Percentiles rank a stretch among this genome's conserved stretches.
Conservation (phyloP, 805 yeast species). For the Zygosaccharomyces gambellarensis region DNA sequence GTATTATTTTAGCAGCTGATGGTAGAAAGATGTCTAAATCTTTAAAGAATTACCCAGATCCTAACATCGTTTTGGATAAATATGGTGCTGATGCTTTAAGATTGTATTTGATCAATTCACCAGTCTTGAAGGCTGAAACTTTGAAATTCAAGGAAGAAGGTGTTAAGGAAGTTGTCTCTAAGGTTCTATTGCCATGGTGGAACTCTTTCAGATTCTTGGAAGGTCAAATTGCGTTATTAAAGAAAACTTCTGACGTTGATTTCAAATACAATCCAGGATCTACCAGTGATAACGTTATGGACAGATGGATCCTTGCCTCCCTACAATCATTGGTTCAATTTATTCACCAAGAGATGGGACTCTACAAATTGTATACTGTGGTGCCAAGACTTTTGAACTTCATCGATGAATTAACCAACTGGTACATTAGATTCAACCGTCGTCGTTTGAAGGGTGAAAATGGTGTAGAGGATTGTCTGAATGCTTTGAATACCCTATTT, state of each 20-base stretch:
- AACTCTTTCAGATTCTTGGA: constrained; percentile 95
- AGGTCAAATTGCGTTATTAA: constrained; percentile 81
- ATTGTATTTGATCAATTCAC: constrained; percentile 92
- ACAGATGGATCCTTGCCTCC: constrained; percentile 95
- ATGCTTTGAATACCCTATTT: constrained; percentile 84
- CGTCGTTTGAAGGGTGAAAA: constrained; percentile 94
- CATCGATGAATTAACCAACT: constrained; percentile 93
- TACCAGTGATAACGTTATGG: constrained; percentile 85
- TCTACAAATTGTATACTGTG: constrained; percentile 89
- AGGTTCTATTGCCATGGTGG: constrained; percentile 98
- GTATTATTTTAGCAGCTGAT: constrained; percentile 94
- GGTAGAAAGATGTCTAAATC: constrained; percentile 99
- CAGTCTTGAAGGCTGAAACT: constrained; percentile 94
- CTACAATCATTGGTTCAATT: constrained; percentile 82
- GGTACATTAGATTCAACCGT: constrained; percentile 98
- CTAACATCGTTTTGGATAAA: constrained; percentile 68
- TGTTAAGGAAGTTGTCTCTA: constrained; percentile 94
- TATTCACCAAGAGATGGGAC: constrained; percentile 85
- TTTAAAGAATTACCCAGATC: constrained; percentile 96
- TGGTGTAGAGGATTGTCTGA: constrained; percentile 76
- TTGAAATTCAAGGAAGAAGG: constrained; percentile 98
- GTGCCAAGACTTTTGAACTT: constrained; percentile 86
- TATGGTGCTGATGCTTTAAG: constrained; percentile 98
- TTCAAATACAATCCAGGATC: constrained; percentile 67
- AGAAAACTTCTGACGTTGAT: constrained; percentile 65